These are phyloP conservation scores for Manihot esculenta DNA, from an alignment of 441 rosid genomes.

Conservation along the genomic window DNA sequence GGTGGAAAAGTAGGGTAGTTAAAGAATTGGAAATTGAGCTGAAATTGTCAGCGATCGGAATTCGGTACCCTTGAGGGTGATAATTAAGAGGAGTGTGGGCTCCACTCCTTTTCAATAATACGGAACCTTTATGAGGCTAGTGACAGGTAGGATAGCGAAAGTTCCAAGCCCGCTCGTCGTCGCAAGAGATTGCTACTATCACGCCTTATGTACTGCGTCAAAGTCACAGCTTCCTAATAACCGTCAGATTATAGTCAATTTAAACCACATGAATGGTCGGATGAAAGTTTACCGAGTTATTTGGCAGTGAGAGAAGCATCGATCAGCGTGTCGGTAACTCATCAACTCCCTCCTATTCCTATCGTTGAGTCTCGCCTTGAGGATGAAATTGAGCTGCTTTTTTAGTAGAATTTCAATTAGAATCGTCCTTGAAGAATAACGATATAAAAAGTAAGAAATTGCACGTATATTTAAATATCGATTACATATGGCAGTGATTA, in stretches of 20 bases:
- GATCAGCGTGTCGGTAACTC: accelerated
- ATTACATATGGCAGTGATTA: too few relatives aligned
- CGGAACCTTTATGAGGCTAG: background rate
- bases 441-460: too few relatives aligned
- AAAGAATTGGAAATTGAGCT: background rate
- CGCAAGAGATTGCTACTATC: background rate
- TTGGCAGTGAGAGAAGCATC: slow-evolving; percentile 7
- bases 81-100: slow-evolving; percentile 6
- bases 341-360: too few relatives aligned
- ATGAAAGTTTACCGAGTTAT: background rate
- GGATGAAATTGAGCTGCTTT: too few relatives aligned
- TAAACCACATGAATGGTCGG: background rate
- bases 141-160: slow-evolving; percentile 26
- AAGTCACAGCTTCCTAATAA: background rate
- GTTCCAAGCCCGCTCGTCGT: background rate
- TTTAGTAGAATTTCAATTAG: too few relatives aligned
- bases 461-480: too few relatives aligned
- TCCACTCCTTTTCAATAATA: slow-evolving; percentile 19
- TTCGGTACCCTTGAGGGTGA: slow-evolving; percentile 18
- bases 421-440: too few relatives aligned
- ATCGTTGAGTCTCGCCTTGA: too few relatives aligned
- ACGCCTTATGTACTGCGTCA: background rate
- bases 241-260: background rate
- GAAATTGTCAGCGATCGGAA: background rate
- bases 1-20: background rate